A percentile compares a stretch with the other conserved stretches of the same genome.
Conservation (phyloP, 2,329 filamentous ascomycete species). For the Colletotrichum brevisporum region DNA sequence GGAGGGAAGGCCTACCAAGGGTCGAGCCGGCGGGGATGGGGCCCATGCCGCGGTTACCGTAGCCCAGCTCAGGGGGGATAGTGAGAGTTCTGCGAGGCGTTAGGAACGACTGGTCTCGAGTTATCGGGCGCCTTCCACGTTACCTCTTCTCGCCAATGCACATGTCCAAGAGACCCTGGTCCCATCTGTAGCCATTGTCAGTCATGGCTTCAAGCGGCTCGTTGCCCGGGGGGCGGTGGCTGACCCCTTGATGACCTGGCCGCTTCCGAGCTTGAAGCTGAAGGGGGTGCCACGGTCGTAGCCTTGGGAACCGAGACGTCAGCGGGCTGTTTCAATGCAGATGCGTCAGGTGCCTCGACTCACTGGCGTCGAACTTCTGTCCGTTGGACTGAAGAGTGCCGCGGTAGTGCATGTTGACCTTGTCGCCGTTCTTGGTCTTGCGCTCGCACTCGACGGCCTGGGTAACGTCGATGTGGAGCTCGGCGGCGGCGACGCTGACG, state of each 20-base stretch:
- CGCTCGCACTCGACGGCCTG: slow-evolving; percentile 82
- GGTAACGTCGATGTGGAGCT: slow-evolving; percentile 84
- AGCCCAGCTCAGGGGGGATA: slow-evolving; percentile 88
- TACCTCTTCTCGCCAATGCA: slow-evolving; percentile 91
- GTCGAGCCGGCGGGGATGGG: slow-evolving; percentile 88
- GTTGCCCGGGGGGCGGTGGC: slow-evolving; percentile 47
- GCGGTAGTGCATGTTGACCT: slow-evolving; percentile 88
- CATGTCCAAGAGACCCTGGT: slow-evolving; percentile 91
- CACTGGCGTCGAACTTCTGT: slow-evolving; percentile 84
- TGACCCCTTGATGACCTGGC: slow-evolving; percentile 91
- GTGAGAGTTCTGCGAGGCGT: slow-evolving; percentile 75
- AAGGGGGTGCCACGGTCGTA: slow-evolving; percentile 86
- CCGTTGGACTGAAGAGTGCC: slow-evolving; percentile 83
- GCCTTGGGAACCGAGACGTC: slow-evolving; percentile 52
- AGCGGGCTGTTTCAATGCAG: neutral
- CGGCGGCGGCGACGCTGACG: slow-evolving; percentile 66
- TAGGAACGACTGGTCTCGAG: slow-evolving; percentile 28
- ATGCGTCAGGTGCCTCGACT: slow-evolving; percentile 1
- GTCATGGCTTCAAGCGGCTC: slow-evolving; percentile 1
- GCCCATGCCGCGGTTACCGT: slow-evolving; percentile 81
- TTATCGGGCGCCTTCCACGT: slow-evolving; percentile 40
- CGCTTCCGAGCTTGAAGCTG: slow-evolving; percentile 82
- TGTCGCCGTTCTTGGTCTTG: slow-evolving; percentile 83
- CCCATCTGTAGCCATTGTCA: slow-evolving; percentile 74
- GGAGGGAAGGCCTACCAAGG: slow-evolving; percentile 65